A percentile compares a stretch with the other conserved stretches of the same genome.
phyloP scores from a whole-genome alignment of 23 red algal species.

The Chondrus crispus region DNA sequence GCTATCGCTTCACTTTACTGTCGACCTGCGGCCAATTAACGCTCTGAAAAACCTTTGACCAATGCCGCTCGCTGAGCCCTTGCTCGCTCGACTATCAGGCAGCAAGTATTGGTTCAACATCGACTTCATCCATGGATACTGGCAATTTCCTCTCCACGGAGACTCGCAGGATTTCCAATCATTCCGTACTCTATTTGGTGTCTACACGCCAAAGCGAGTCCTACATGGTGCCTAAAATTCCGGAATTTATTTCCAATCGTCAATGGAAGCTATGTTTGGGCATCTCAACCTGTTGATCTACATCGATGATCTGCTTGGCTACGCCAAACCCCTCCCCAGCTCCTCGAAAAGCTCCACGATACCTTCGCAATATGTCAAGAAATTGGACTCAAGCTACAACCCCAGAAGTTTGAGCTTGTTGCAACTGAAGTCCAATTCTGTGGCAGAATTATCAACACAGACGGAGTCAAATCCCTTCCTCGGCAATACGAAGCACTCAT shows the following conservation, averaged over 20 bases:
- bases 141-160: constrained; percentile 46
- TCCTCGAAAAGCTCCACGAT: neutral
- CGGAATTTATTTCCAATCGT: constrained; percentile 6
- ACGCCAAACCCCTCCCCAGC: neutral
- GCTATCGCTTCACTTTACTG: constrained; percentile 9
- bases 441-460: neutral
- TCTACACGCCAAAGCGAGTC: neutral
- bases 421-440: constrained; percentile 27
- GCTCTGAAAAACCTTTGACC: neutral
- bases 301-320: constrained; percentile 4
- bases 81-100: constrained; percentile 16
- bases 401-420: neutral
- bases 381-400: constrained; percentile 20
- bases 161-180: constrained; percentile 33
- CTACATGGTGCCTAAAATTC: neutral
- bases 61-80: constrained; percentile 7
- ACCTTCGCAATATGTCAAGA: neutral
- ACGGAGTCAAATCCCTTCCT: constrained; percentile 30
- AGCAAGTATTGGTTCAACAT: neutral
- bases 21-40: constrained; percentile 4
- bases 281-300: constrained; percentile 1
- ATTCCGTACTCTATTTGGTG: constrained; percentile 26
- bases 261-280: neutral
- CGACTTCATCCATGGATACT: constrained; percentile 34
- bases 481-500: constrained; percentile 14